Evolutionary conservation across 306 rosid genomes (phyloP), one percentile per base, ranked within the genome.

Genomic region (Luffa aegyptiaca): DNA sequence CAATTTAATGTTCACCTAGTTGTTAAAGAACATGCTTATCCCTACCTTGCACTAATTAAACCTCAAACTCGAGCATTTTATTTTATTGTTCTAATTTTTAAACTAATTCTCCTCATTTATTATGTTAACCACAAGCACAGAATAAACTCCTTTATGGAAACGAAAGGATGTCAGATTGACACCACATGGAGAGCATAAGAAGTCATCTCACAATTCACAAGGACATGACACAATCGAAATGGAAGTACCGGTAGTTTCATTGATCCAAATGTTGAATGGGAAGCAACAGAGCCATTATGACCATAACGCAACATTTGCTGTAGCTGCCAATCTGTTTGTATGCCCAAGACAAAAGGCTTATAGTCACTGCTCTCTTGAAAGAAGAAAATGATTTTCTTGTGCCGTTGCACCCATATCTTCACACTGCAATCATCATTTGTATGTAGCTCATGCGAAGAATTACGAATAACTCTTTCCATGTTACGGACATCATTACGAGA

Each of bases 321-420:
- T 84, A 89, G 84, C 87, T 92, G 97, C 96, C 97, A 92, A 76
- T 92, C 97, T 66, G 97, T 89, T 83, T 92, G 96, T 76, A 89
- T 83, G 53, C 93, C 97, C 84, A 92, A 69, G 41, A 92, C 80
- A 87, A 92, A 90, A 48, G 90, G 82, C 79, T 88, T 85, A 4
- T 83, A 79, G 64, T 48, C 77, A 21, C 86, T 80, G 69, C 76
- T 73, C n/a, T 86, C 92, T 80, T 92, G 89, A 81, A 87, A 89
- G 84, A 56, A 89, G 83, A 92, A 92, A 82, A 90, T 86, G 80
- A 86, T 85, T 78, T 87, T 92, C 80, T 80, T 92, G 83, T 90
- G 87, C 20, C 88, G 87, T 81, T 92, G 92, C 48, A 90, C 89
- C 97, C 96, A 92, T 55, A 89, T 81, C 81, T 75, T 89, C 76